Evolutionary conservation across 805 yeast genomes (phyloP).

Genomic region (Wickerhamiella brachini): DNA sequence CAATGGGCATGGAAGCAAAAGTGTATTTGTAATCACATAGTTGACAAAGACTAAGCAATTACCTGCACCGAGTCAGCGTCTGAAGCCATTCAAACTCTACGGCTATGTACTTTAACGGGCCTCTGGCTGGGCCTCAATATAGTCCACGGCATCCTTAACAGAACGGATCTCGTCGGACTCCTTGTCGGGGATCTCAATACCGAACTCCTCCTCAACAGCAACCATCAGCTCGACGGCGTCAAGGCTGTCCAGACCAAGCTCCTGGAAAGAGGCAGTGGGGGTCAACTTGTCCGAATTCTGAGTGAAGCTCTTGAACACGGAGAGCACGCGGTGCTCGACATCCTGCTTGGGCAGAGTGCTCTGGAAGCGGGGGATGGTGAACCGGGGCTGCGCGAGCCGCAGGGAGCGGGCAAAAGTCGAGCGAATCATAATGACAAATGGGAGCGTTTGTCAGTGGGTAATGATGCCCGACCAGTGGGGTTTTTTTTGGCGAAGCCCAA

Average conservation of each 20-base stretch:
- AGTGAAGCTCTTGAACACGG: constrained; percentile 41
- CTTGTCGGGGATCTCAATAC: constrained; percentile 35
- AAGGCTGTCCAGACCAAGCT: constrained; percentile 80
- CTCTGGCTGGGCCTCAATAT: constrained; percentile 47
- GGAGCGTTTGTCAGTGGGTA: background rate
- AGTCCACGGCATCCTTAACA: constrained; percentile 84
- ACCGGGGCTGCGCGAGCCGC: constrained; percentile 10
- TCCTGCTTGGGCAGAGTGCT: constrained; percentile 50
- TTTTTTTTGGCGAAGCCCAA: no score
- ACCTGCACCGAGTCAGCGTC: no score
- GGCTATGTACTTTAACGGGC: constrained; percentile 21
- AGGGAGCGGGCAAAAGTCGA: constrained; percentile 11
- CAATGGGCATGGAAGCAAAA: no score
- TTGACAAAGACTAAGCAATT: no score
- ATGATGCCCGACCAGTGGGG: background rate
- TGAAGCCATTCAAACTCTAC: no score
- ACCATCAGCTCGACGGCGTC: constrained; percentile 93
- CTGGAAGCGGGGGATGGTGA: constrained; percentile 16
- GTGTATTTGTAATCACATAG: no score
- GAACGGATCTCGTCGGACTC: constrained; percentile 89
- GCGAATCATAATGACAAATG: constrained; percentile 2
- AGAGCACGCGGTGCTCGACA: constrained; percentile 67
- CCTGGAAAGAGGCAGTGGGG: constrained; percentile 31
- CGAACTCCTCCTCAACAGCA: constrained; percentile 85
- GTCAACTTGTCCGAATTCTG: constrained; percentile 23